Conservation (phyloP, 2,329 filamentous ascomycete genomes). For the Penicillium sp. region DNA sequence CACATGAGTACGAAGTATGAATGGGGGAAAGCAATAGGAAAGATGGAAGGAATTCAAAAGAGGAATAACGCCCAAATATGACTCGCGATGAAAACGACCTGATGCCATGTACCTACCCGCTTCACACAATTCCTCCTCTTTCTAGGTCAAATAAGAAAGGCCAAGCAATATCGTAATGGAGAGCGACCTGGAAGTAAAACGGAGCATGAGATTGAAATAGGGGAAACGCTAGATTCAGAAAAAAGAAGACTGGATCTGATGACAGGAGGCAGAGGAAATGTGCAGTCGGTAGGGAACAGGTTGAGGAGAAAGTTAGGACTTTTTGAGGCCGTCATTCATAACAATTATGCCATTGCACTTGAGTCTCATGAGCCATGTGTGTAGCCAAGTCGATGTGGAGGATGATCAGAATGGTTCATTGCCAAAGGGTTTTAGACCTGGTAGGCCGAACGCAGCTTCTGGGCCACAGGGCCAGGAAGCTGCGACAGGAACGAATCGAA, state of each 20-base stretch:
- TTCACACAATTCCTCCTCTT: constrained; percentile 13
- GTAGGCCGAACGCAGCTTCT: constrained; percentile 46
- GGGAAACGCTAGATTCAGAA: constrained; percentile 10
- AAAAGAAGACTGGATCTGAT: neutral
- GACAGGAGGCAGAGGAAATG: neutral
- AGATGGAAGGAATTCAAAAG: neutral
- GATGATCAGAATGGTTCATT: neutral
- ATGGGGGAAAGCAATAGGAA: neutral
- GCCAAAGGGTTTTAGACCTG: constrained; percentile 35
- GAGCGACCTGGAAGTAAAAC: constrained; percentile 1
- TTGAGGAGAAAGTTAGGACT: neutral
- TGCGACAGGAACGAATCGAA: constrained; percentile 49
- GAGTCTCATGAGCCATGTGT: neutral
- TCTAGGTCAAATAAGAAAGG: constrained; percentile 12
- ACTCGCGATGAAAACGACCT: constrained; percentile 18
- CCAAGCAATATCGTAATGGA: constrained; percentile 7
- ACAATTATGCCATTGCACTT: neutral
- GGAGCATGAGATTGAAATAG: constrained; percentile 4
- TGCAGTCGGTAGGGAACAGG: neutral
- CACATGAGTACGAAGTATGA: constrained; percentile 1
- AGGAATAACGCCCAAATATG: constrained; percentile 15
- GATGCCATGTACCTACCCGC: constrained; percentile 4
- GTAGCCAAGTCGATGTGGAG: constrained; percentile 1
- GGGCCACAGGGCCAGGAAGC: constrained; percentile 40
- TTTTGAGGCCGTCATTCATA: constrained; percentile 4